Conservation (phyloP, 225 moss, liverwort and hornwort genomes). For the Anthoceros angustus region DNA sequence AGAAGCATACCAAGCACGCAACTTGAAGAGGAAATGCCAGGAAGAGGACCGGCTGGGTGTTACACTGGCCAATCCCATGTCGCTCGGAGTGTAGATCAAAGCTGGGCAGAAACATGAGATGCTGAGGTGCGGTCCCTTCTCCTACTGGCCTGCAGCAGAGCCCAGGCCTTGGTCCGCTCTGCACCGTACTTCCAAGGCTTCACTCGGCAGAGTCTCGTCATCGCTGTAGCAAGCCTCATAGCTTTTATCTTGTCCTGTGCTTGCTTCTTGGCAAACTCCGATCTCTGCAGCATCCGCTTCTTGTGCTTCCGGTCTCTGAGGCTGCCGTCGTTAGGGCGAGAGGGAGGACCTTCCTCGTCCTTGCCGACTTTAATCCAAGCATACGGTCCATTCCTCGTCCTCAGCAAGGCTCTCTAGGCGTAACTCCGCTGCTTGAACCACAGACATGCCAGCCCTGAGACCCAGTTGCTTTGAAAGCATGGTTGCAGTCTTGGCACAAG, state of each 20-base stretch:
- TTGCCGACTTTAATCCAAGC: conserved; percentile 54
- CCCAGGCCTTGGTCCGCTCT: conserved; percentile 73
- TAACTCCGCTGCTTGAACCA: too few species aligned
- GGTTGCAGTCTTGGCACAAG: too few species aligned
- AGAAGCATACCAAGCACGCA: too few species aligned
- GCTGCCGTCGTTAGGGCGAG: conserved; percentile 62
- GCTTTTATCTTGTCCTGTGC: conserved; percentile 58
- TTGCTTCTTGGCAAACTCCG: conserved; percentile 73
- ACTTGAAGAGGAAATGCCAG: too few species aligned
- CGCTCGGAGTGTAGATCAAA: too few species aligned
- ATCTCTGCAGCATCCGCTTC: conserved; percentile 78
- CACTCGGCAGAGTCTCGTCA: conserved; percentile 59
- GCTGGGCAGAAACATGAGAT: too few species aligned
- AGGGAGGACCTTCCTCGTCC: conserved; percentile 59
- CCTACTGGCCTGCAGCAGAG: conserved; percentile 33
- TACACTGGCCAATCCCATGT: too few species aligned
- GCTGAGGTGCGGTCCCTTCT: too few species aligned
- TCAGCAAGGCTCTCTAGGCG: background rate
- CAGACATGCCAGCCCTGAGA: too few species aligned
- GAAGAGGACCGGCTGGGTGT: too few species aligned
- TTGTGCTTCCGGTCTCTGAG: conserved; percentile 82
- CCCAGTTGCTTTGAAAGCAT: too few species aligned
- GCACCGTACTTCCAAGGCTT: conserved; percentile 96
- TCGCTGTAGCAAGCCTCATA: conserved; percentile 52
- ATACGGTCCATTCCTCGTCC: conserved; percentile 12